phyloP scores from a whole-genome alignment of 1,284 basidiomycete genomes.

The Bjerkandera adusta region DNA sequence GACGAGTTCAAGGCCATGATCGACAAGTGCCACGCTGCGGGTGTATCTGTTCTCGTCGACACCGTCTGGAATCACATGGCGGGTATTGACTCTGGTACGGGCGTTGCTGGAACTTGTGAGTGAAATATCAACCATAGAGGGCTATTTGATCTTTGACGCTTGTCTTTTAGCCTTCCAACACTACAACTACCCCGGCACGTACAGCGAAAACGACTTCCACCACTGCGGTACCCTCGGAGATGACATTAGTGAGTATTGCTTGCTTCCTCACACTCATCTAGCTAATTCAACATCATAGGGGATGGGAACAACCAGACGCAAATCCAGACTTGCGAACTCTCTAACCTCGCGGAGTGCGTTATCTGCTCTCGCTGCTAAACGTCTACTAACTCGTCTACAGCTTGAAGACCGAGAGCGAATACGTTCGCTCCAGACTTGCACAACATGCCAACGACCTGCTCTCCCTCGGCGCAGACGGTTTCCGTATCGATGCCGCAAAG shows the following conservation, averaged over 20 bases:
- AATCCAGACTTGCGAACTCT: conserved; percentile 30
- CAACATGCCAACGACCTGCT: conserved; percentile 31
- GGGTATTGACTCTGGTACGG: conserved; percentile 18
- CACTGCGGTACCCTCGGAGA: conserved; percentile 27
- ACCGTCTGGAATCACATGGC: conserved; percentile 30
- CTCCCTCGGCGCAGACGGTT: conserved; percentile 30
- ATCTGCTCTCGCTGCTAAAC: background rate
- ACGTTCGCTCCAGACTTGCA: conserved; percentile 26
- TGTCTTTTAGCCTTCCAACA: conserved; percentile 12
- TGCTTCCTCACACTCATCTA: too few relatives aligned
- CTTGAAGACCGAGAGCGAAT: conserved; percentile 28
- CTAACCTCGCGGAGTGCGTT: conserved; percentile 26
- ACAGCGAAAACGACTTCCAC: conserved; percentile 28
- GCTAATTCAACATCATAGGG: background rate
- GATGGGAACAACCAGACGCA: conserved; percentile 27
- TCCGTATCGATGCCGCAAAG: conserved; percentile 35
- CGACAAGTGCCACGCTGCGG: conserved; percentile 32
- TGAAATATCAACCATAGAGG: background rate
- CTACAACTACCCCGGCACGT: conserved; percentile 21
- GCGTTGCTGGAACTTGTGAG: conserved; percentile 5
- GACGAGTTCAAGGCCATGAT: conserved; percentile 33
- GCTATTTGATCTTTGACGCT: background rate
- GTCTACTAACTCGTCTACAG: conserved; percentile 13
- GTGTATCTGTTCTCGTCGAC: conserved; percentile 32
- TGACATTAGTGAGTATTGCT: conserved; percentile 25